A percentile compares a stretch with the other conserved stretches of the same genome.
These are phyloP conservation scores for Cytospora piceae DNA, from an alignment of 2,329 filamentous ascomycete species.

Conservation along the genomic window DNA sequence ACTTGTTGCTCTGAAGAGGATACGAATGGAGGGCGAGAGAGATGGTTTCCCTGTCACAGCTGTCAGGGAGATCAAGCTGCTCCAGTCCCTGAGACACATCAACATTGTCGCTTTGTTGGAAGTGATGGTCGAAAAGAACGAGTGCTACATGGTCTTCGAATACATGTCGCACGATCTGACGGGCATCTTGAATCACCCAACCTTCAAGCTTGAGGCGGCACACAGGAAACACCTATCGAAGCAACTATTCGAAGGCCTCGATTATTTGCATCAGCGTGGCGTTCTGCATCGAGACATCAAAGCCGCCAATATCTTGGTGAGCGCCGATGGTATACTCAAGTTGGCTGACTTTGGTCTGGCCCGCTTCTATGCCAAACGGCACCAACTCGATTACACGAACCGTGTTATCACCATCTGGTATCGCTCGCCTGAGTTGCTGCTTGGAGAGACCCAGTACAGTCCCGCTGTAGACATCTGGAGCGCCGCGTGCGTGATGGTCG, in stretches of 20 bases:
- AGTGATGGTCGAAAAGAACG: slow-evolving; percentile 97
- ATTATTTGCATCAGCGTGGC: slow-evolving; percentile 91
- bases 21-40: slow-evolving; percentile 89
- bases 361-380: slow-evolving; percentile 91
- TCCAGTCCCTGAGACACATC: slow-evolving; percentile 81
- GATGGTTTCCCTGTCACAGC: slow-evolving; percentile 92
- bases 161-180: slow-evolving; percentile 96
- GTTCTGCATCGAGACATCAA: slow-evolving; percentile 98
- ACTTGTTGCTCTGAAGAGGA: slow-evolving; percentile 84
- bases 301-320: slow-evolving; percentile 94
- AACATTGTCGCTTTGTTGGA: slow-evolving; percentile 86
- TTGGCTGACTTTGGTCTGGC: slow-evolving; percentile 95
- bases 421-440: slow-evolving; percentile 83
- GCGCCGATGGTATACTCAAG: slow-evolving; percentile 85
- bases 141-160: slow-evolving; percentile 99
- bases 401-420: slow-evolving; percentile 99
- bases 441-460: slow-evolving; percentile 89
- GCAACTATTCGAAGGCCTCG: slow-evolving; percentile 90
- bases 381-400: slow-evolving; percentile 94
- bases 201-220: slow-evolving; percentile 79
- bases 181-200: slow-evolving; percentile 90
- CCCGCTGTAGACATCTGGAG: slow-evolving; percentile 95
- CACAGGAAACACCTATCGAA: slow-evolving; percentile 93
- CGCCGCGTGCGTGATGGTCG: slow-evolving; percentile 92
- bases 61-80: slow-evolving; percentile 85